A percentile compares a stretch with the other conserved stretches of the same genome.
Evolutionary conservation across 2,329 filamentous ascomycete genomes (phyloP).

Genomic region (Cercospora zeina): DNA sequence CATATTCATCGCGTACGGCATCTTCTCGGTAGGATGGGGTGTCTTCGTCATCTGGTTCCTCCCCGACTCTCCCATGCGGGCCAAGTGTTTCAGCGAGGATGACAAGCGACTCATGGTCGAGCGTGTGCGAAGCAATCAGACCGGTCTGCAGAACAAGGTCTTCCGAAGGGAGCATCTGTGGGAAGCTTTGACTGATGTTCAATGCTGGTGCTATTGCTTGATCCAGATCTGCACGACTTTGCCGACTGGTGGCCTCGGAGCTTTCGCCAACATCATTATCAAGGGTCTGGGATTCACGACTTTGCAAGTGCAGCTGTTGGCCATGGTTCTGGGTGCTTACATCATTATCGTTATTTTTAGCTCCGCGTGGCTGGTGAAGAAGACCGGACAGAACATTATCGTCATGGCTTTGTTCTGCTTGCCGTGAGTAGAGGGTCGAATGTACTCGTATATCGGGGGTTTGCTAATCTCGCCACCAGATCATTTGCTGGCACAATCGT

Average conservation of each 20-base stretch:
- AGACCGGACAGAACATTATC: slow-evolving; percentile 66
- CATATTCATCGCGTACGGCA: slow-evolving; percentile 67
- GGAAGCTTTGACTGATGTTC: slow-evolving; percentile 64
- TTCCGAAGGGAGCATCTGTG: slow-evolving; percentile 57
- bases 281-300: slow-evolving; percentile 64
- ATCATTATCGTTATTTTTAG: slow-evolving; percentile 69
- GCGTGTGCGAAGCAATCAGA: slow-evolving; percentile 50
- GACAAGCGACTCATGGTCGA: slow-evolving; percentile 57
- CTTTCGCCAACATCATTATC: slow-evolving; percentile 75
- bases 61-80: slow-evolving; percentile 70
- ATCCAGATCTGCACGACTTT: slow-evolving; percentile 72
- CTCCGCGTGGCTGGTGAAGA: slow-evolving; percentile 68
- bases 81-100: slow-evolving; percentile 66
- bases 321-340: slow-evolving; percentile 73
- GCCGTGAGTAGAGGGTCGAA: slow-evolving; percentile 54
- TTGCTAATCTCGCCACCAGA: slow-evolving; percentile 41
- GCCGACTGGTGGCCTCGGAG: slow-evolving; percentile 70
- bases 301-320: slow-evolving; percentile 69
- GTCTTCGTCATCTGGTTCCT: slow-evolving; percentile 64
- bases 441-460: not conserved
- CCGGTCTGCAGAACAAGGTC: slow-evolving; percentile 49
- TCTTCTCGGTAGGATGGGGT: slow-evolving; percentile 63
- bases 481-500: slow-evolving; percentile 71
- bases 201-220: slow-evolving; percentile 47
- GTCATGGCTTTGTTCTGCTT: slow-evolving; percentile 66